phyloP scores from a whole-genome alignment of 352 stramenopile species.

The Pythium dissotocum region DNA sequence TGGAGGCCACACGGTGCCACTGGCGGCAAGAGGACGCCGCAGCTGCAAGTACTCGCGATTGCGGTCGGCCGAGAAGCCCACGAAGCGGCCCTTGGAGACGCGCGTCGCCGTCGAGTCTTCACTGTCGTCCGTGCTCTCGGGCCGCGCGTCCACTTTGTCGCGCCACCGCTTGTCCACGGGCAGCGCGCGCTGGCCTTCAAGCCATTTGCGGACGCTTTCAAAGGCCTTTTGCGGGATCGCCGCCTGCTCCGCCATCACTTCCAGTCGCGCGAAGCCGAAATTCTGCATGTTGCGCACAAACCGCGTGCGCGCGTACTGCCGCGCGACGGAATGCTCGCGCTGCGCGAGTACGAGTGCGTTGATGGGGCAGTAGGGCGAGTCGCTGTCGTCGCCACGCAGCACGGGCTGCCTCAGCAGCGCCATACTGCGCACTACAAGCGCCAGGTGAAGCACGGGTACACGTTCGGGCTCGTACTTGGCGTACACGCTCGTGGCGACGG shows the following conservation, averaged over 20 bases:
- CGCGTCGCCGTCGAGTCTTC: constrained; percentile 31
- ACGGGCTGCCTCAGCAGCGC: constrained; percentile 53
- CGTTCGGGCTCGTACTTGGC: constrained; percentile 38
- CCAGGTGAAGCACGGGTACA: constrained; percentile 62
- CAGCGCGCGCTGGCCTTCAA: constrained; percentile 50
- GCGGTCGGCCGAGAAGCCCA: constrained; percentile 70
- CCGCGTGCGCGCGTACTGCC: constrained; percentile 50
- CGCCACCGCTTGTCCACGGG: constrained; percentile 58
- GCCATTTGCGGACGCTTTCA: constrained; percentile 57
- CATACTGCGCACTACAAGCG: constrained; percentile 67
- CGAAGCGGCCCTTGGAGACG: constrained; percentile 66
- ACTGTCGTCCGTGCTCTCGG: constrained; percentile 13
- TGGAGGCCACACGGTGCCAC: constrained; percentile 77
- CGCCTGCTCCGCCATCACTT: constrained; percentile 64
- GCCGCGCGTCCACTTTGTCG: constrained; percentile 61
- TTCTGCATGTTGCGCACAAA: constrained; percentile 75
- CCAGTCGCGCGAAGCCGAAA: constrained; percentile 71
- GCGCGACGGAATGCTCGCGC: constrained; percentile 40
- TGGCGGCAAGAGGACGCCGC: constrained; percentile 56
- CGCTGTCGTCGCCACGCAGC: constrained; percentile 38
- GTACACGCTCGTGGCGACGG: constrained; percentile 47
- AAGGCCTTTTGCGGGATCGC: constrained; percentile 60
- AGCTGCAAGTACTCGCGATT: constrained; percentile 84
- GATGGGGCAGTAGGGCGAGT: constrained; percentile 75
- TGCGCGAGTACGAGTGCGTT: constrained; percentile 38